phyloP scores from a whole-genome alignment of 1,284 basidiomycete genomes.

The Cryptococcus sp. region DNA sequence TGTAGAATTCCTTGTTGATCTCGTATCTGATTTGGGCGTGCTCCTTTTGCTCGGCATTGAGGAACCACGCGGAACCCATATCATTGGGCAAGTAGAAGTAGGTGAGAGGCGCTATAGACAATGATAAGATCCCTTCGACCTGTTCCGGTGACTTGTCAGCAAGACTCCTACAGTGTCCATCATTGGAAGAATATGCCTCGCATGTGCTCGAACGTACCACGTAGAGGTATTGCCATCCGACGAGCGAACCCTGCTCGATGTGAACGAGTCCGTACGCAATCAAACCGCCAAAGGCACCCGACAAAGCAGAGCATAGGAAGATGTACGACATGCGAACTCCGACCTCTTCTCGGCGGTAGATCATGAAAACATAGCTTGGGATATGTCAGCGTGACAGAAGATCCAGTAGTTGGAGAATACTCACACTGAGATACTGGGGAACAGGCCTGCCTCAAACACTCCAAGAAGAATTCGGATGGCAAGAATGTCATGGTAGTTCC shows the following conservation, averaged over 20 bases:
- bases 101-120: slow-evolving; percentile 18
- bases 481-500: slow-evolving; percentile 25
- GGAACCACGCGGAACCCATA: slow-evolving; percentile 24
- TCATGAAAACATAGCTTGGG: slow-evolving; percentile 24
- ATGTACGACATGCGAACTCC: slow-evolving; percentile 37
- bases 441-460: slow-evolving; percentile 33
- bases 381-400: slow-evolving; percentile 6
- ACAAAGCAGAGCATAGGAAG: slow-evolving; percentile 35
- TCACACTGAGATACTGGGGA: slow-evolving; percentile 29
- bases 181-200: not conserved
- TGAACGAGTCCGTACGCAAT: slow-evolving; percentile 33
- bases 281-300: slow-evolving; percentile 39
- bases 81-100: slow-evolving; percentile 24
- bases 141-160: slow-evolving; percentile 4
- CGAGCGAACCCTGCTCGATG: slow-evolving; percentile 20
- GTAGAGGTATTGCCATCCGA: slow-evolving; percentile 30
- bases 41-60: slow-evolving; percentile 25
- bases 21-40: slow-evolving; percentile 21
- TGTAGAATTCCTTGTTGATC: slow-evolving; percentile 28
- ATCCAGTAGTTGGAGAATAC: slow-evolving; percentile 7
- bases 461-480: slow-evolving; percentile 33
- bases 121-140: slow-evolving; percentile 29
- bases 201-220: slow-evolving; percentile 10
- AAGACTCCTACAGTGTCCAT: not conserved
- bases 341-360: slow-evolving; percentile 34